Evolutionary conservation across 2,329 filamentous ascomycete genomes (phyloP).

Genomic region (Aspergillus latus): DNA sequence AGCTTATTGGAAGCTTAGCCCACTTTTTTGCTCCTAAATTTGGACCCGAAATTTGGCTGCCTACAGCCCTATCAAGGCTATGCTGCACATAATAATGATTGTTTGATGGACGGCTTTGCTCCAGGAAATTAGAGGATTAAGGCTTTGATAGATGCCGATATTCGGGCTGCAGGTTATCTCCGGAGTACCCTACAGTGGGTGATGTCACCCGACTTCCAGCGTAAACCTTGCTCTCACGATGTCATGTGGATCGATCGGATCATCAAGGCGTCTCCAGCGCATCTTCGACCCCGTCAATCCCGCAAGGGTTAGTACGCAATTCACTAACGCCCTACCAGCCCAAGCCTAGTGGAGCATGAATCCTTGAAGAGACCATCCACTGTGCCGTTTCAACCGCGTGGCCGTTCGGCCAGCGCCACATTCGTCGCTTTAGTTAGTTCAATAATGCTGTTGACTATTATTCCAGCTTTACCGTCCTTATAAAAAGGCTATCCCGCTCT

Average conservation of each 20-base stretch:
- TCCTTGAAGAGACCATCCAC: background rate
- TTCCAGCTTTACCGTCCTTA: background rate
- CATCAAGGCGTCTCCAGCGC: background rate
- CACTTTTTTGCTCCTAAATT: background rate
- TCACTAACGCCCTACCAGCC: background rate
- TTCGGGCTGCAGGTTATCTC: too few relatives aligned
- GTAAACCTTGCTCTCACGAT: too few relatives aligned
- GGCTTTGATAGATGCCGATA: too few relatives aligned
- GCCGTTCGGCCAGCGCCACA: background rate
- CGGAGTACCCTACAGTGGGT: too few relatives aligned
- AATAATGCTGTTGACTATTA: background rate
- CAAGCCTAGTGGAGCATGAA: background rate
- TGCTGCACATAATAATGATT: too few relatives aligned
- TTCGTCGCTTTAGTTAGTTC: background rate
- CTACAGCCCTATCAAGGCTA: background rate
- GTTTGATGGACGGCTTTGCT: too few relatives aligned
- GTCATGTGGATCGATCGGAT: background rate
- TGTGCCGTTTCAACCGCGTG: slow-evolving; percentile 4
- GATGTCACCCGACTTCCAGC: too few relatives aligned
- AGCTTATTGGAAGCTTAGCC: slow-evolving; percentile 4
- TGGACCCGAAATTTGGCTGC: background rate
- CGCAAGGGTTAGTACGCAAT: background rate
- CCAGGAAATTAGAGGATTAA: too few relatives aligned
- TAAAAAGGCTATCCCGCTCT: background rate
- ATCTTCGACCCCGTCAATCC: background rate